Evolutionary conservation across 805 yeast genomes (phyloP).

Genomic region (Pichia exigua): DNA sequence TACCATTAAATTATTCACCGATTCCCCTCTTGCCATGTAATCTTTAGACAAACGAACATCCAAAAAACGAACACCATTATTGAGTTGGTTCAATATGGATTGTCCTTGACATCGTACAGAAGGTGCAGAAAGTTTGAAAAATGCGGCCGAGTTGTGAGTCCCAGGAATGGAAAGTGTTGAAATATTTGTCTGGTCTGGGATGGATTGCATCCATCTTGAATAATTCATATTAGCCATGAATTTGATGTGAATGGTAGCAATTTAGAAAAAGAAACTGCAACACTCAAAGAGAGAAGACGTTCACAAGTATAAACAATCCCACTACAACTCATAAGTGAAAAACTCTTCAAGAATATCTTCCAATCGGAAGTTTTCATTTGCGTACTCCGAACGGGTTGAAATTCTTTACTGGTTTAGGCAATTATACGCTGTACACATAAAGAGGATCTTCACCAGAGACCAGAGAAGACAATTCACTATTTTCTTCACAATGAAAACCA

Average conservation of each 20-base stretch:
- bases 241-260: not conserved
- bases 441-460: not conserved
- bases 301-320: not conserved
- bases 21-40: conserved; percentile 35
- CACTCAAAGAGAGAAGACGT: not conserved
- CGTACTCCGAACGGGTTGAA: not conserved
- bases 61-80: conserved; percentile 67
- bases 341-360: not conserved
- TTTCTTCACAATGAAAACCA: conserved; percentile 12
- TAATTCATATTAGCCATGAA: conserved; percentile 7
- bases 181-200: conserved; percentile 43
- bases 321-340: not conserved
- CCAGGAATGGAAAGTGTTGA: conserved; percentile 64
- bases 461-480: not conserved
- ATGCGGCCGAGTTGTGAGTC: conserved; percentile 80
- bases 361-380: not conserved
- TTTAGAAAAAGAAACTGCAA: not conserved
- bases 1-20: conserved; percentile 48
- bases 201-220: conserved; percentile 42
- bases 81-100: conserved; percentile 51
- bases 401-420: not conserved
- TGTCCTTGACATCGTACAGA: conserved; percentile 71
- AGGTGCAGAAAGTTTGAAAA: conserved; percentile 54
- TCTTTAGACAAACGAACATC: conserved; percentile 60
- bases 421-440: not conserved